phyloP scores from a whole-genome alignment of 1,284 basidiomycete species.

The Cryptococcus deneoformans region DNA sequence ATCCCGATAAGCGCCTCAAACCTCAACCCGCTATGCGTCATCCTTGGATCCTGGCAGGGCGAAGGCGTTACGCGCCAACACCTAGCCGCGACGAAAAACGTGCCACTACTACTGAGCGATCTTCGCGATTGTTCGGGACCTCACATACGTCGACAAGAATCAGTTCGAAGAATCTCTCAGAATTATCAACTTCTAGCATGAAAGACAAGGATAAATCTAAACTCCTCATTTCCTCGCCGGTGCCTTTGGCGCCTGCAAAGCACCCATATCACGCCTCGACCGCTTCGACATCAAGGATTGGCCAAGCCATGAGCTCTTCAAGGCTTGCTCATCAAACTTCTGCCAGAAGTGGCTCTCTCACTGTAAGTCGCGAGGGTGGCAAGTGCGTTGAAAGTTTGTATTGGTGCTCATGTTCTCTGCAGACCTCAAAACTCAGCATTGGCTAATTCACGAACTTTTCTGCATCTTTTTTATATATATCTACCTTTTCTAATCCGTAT shows the following conservation, averaged over 20 bases:
- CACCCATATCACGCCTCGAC: conserved; percentile 9
- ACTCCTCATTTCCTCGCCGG: conserved; percentile 42
- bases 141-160: conserved; percentile 3
- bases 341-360: conserved; percentile 7
- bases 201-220: conserved; percentile 7
- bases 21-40: conserved; percentile 91
- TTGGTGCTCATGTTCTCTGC: too few species aligned
- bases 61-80: conserved; percentile 10
- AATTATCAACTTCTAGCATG: background rate
- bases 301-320: conserved; percentile 15
- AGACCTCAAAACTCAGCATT: conserved; percentile 15
- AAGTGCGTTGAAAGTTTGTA: too few species aligned
- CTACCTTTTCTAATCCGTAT: too few species aligned
- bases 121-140: background rate
- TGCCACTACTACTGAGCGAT: background rate
- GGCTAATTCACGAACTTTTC: conserved; percentile 3
- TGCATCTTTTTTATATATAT: too few species aligned
- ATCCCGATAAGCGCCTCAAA: conserved; percentile 93
- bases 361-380: conserved; percentile 1
- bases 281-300: conserved; percentile 19
- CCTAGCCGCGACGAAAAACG: conserved; percentile 6
- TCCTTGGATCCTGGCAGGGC: conserved; percentile 69
- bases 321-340: conserved; percentile 10
- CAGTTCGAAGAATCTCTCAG: conserved; percentile 5
- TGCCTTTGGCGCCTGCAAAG: conserved; percentile 39